These are phyloP conservation scores for Candida sp. DNA, from an alignment of 1,139 yeast genomes.

Conservation along the genomic window DNA sequence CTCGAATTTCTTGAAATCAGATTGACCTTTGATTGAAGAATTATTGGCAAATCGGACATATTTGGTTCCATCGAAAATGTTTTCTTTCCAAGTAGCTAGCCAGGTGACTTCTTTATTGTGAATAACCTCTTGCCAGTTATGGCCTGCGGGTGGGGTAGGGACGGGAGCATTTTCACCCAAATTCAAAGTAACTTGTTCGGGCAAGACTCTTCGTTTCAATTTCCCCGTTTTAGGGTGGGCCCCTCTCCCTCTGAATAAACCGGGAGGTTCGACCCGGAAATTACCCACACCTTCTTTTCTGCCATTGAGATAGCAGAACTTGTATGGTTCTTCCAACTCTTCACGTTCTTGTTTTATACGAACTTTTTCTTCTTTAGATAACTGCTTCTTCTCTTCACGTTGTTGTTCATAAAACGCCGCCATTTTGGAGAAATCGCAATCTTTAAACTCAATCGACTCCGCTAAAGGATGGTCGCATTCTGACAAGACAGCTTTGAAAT, in stretches of 20 bases:
- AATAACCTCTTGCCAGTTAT: slow-evolving; percentile 82
- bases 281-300: slow-evolving; percentile 92
- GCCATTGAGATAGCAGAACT: slow-evolving; percentile 79
- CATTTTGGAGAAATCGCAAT: slow-evolving; percentile 80
- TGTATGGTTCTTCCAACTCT: slow-evolving; percentile 73
- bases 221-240: slow-evolving; percentile 96
- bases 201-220: slow-evolving; percentile 74
- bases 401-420: slow-evolving; percentile 65
- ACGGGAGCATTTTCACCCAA: slow-evolving; percentile 68
- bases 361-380: slow-evolving; percentile 73
- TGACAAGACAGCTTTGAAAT: slow-evolving; percentile 65
- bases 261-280: slow-evolving; percentile 95
- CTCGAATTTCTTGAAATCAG: slow-evolving; percentile 89
- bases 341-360: slow-evolving; percentile 69
- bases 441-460: slow-evolving; percentile 50
- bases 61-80: slow-evolving; percentile 77
- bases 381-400: slow-evolving; percentile 68
- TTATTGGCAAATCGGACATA: slow-evolving; percentile 91
- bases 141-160: slow-evolving; percentile 87
- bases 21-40: slow-evolving; percentile 87
- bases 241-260: slow-evolving; percentile 93
- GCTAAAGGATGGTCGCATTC: slow-evolving; percentile 42
- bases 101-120: slow-evolving; percentile 93
- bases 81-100: slow-evolving; percentile 98
- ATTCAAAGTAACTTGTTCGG: slow-evolving; percentile 87